Evolutionary conservation across 2,329 filamentous ascomycete species (phyloP).

Genomic region (Dactylonectria macrodidyma): DNA sequence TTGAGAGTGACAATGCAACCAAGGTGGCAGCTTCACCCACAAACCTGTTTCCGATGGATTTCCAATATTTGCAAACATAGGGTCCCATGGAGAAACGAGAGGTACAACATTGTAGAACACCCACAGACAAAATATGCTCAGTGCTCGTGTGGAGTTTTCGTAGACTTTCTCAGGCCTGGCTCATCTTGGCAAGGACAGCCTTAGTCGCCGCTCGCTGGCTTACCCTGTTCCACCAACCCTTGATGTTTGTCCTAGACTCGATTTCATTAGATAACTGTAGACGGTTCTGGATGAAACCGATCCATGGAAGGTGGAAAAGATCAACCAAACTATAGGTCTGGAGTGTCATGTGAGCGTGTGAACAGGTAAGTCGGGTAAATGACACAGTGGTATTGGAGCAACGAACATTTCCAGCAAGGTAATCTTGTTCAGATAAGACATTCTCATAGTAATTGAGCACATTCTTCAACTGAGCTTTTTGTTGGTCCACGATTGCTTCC

Average conservation of each 20-base stretch:
- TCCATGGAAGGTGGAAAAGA: constrained; percentile 13
- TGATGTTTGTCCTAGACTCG: background rate
- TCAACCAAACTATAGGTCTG: constrained; percentile 15
- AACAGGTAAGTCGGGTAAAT: background rate
- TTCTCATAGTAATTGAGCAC: constrained; percentile 2
- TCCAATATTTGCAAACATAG: too few relatives aligned
- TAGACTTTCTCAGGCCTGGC: background rate
- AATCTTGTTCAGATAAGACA: background rate
- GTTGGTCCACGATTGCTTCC: background rate
- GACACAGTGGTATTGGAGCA: background rate
- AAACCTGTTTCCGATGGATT: too few relatives aligned
- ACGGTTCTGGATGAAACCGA: background rate
- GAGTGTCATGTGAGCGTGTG: background rate
- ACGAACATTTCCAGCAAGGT: constrained; percentile 1
- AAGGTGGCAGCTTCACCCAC: too few relatives aligned
- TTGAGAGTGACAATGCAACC: too few relatives aligned
- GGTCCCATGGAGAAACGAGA: too few relatives aligned
- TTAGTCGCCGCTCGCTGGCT: constrained; percentile 1
- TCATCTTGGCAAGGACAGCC: background rate
- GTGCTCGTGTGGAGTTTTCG: too few relatives aligned
- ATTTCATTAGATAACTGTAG: background rate
- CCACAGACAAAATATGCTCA: too few relatives aligned
- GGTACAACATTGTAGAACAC: too few relatives aligned
- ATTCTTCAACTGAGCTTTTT: background rate
- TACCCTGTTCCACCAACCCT: constrained; percentile 3